Conservation (phyloP, 768 basidiomycete genomes). For the Lactarius sp. region DNA sequence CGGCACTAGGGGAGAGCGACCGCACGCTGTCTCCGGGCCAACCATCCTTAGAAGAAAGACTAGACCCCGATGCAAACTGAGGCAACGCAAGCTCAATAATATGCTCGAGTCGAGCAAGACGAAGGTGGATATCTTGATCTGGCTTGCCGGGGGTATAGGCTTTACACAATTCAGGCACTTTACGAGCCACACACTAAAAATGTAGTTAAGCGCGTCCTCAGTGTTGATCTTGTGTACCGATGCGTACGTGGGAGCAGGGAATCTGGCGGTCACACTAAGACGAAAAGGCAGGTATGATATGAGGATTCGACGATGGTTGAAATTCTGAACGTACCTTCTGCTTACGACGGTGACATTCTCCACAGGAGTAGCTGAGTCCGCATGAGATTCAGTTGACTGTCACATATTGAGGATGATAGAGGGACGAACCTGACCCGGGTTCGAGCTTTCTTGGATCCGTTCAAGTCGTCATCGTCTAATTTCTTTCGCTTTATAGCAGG, state of each 20-base stretch:
- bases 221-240: conserved; percentile 13
- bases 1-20: conserved; percentile 47
- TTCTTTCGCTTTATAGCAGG: conserved; percentile 55
- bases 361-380: conserved; percentile 65
- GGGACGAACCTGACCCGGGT: conserved; percentile 66
- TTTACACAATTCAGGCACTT: conserved; percentile 83
- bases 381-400: not conserved
- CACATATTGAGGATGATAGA: not conserved
- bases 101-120: conserved; percentile 71
- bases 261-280: conserved; percentile 77
- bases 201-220: conserved; percentile 21
- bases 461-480: conserved; percentile 44
- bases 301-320: conserved; percentile 22
- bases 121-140: conserved; percentile 74
- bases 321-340: conserved; percentile 55
- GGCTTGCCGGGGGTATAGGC: conserved; percentile 84
- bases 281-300: conserved; percentile 4
- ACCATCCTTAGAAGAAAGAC: conserved; percentile 30
- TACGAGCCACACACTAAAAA: conserved; percentile 70
- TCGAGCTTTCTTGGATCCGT: conserved; percentile 56
- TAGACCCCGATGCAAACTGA: conserved; percentile 53
- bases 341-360: conserved; percentile 84
- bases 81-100: conserved; percentile 78
- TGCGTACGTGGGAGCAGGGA: conserved; percentile 75
- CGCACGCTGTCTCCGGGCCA: conserved; percentile 35